A percentile compares a stretch with the other conserved stretches of the same genome.
phyloP scores from a whole-genome alignment of 305 asterid species.

The Solanum hybrid region DNA sequence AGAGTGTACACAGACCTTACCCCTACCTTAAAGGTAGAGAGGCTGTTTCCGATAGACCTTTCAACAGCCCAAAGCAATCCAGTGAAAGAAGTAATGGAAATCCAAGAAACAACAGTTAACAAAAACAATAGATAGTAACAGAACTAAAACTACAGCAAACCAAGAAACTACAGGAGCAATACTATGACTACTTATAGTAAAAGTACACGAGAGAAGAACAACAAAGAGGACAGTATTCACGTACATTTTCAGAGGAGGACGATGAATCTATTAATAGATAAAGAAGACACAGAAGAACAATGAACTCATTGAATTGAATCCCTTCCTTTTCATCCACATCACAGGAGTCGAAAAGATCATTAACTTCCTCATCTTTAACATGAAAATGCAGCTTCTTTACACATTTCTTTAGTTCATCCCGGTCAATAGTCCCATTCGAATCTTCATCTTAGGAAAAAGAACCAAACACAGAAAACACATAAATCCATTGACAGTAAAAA shows the following conservation, averaged over 20 bases:
- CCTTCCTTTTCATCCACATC: slow-evolving; percentile 37
- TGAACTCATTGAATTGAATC: slow-evolving; percentile 45
- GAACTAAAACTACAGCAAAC: not conserved
- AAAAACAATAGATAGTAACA: not conserved
- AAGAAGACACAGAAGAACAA: slow-evolving; percentile 36
- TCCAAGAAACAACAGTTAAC: not conserved
- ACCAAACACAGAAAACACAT: not conserved
- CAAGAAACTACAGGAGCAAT: not conserved
- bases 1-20: not conserved
- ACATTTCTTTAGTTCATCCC: slow-evolving; percentile 39
- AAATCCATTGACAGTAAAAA: not conserved
- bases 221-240: not conserved
- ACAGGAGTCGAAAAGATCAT: slow-evolving; percentile 32
- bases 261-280: slow-evolving; percentile 30
- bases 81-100: not conserved
- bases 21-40: not conserved
- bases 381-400: slow-evolving; percentile 23
- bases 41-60: not conserved
- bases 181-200: not conserved
- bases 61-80: not conserved
- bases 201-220: not conserved
- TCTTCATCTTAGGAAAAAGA: slow-evolving; percentile 26
- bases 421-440: slow-evolving; percentile 33
- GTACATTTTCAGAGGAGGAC: slow-evolving; percentile 19
- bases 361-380: slow-evolving; percentile 28